phyloP scores from a whole-genome alignment of 2,329 filamentous ascomycete species.

The Canariomyces notabilis region DNA sequence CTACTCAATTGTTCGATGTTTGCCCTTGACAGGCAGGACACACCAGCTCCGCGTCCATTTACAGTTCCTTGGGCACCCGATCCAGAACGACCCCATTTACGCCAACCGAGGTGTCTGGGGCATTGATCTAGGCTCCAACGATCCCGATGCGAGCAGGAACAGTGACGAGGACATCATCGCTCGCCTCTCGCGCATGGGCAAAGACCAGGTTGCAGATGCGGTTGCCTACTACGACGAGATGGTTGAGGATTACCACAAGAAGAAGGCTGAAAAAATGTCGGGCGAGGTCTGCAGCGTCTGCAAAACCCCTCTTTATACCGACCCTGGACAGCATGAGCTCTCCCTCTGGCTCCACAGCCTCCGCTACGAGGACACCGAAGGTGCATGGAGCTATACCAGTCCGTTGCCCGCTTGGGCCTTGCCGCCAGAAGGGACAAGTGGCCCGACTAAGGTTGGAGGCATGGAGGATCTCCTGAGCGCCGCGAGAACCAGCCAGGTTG shows the following conservation, averaged over 20 bases:
- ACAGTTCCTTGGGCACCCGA: conserved; percentile 90
- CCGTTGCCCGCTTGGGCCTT: conserved; percentile 81
- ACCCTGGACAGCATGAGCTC: conserved; percentile 84
- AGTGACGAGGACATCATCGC: conserved; percentile 88
- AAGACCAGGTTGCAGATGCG: conserved; percentile 84
- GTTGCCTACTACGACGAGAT: conserved; percentile 92
- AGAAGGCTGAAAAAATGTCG: conserved; percentile 89
- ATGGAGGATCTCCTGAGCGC: conserved; percentile 56
- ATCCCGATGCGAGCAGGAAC: conserved; percentile 61
- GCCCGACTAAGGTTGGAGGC: conserved; percentile 62
- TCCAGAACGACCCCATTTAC: conserved; percentile 97
- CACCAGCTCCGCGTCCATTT: conserved; percentile 94
- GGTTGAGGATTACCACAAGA: conserved; percentile 83
- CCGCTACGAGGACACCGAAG: conserved; percentile 78
- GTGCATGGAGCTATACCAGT: conserved; percentile 83
- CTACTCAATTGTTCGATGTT: conserved; percentile 91
- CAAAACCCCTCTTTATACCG: conserved; percentile 84
- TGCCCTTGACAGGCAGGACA: conserved; percentile 88
- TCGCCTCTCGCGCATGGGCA: conserved; percentile 83
- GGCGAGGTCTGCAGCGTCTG: conserved; percentile 77
- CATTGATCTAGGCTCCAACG: conserved; percentile 63
- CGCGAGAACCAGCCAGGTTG: conserved; percentile 40
- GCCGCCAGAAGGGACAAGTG: conserved; percentile 66
- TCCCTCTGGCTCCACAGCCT: conserved; percentile 91
- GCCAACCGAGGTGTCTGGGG: conserved; percentile 93